A percentile compares a stretch with the other conserved stretches of the same genome.
phyloP scores from a whole-genome alignment of 1,284 basidiomycete genomes.

The Apiotrichum veenhuisii region DNA sequence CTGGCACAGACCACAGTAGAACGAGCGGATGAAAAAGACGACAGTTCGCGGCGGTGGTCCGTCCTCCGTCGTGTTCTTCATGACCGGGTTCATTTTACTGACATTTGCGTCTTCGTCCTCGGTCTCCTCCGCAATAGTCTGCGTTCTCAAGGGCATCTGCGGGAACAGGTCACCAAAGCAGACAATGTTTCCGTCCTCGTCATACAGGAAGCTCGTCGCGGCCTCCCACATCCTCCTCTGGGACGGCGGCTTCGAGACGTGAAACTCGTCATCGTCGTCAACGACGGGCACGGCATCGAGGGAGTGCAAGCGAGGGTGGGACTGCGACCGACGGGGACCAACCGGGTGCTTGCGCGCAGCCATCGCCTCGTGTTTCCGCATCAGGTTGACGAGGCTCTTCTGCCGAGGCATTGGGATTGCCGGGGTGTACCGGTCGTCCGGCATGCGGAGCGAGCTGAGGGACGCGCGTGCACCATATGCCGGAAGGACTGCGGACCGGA shows the following conservation, averaged over 20 bases:
- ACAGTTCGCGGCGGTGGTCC: slow-evolving; percentile 23
- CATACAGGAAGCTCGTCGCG: slow-evolving; percentile 37
- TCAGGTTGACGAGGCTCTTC: not conserved
- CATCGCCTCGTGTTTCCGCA: not conserved
- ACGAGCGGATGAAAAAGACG: slow-evolving; percentile 46
- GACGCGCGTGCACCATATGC: not conserved
- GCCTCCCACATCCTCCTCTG: slow-evolving; percentile 38
- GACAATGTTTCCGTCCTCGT: slow-evolving; percentile 39
- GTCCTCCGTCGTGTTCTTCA: not conserved
- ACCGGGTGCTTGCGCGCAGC: not conserved
- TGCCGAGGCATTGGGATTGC: not conserved
- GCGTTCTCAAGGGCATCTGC: not conserved
- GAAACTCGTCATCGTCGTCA: slow-evolving; percentile 27
- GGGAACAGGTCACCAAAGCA: slow-evolving; percentile 43
- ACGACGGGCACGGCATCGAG: not conserved
- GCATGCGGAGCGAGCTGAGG: not conserved
- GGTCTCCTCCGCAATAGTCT: not conserved
- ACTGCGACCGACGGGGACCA: not conserved
- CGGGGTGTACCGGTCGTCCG: not conserved
- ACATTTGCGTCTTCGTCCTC: not conserved
- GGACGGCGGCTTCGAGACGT: slow-evolving; percentile 28
- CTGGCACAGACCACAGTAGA: slow-evolving; percentile 50
- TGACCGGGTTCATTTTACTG: too few relatives aligned
- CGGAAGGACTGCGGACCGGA: not conserved
- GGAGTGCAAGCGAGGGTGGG: not conserved